Conservation (phyloP, 2,329 filamentous ascomycete genomes). For the Trichoderma hamatum region DNA sequence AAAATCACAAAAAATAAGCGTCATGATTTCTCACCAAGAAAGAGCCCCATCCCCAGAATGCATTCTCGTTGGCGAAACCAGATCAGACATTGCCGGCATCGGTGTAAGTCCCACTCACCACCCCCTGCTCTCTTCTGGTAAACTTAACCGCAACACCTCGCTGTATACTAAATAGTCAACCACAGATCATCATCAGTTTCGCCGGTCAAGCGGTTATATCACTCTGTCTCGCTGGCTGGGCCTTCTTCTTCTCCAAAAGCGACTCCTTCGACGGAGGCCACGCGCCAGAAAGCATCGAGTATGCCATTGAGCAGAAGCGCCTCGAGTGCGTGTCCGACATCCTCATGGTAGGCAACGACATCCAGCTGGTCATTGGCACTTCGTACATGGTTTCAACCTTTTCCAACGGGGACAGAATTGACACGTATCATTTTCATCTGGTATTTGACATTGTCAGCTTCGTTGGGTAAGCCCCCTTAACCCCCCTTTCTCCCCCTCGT, state of each 20-base stretch:
- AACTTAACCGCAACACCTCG: too few relatives aligned
- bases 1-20: not conserved
- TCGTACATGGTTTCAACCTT: constrained; percentile 39
- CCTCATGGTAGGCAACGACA: constrained; percentile 41
- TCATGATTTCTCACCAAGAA: not conserved
- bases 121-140: not conserved
- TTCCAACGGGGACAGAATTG: constrained; percentile 33
- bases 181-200: constrained; percentile 39
- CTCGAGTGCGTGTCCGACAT: constrained; percentile 39
- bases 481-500: not conserved
- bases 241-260: constrained; percentile 39
- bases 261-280: constrained; percentile 35
- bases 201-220: constrained; percentile 34
- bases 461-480: constrained; percentile 34
- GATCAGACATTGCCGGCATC: constrained; percentile 39
- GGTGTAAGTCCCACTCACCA: constrained; percentile 33
- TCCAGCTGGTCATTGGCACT: constrained; percentile 39
- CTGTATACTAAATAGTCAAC: not conserved
- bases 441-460: constrained; percentile 41
- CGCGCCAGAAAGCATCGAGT: constrained; percentile 35
- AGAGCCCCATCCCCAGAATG: constrained; percentile 26
- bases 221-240: constrained; percentile 37
- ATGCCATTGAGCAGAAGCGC: constrained; percentile 37
- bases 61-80: constrained; percentile 34
- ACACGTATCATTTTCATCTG: constrained; percentile 39